Conservation (phyloP, 495 filamentous ascomycete genomes). For the Penicillium malachiteum region DNA sequence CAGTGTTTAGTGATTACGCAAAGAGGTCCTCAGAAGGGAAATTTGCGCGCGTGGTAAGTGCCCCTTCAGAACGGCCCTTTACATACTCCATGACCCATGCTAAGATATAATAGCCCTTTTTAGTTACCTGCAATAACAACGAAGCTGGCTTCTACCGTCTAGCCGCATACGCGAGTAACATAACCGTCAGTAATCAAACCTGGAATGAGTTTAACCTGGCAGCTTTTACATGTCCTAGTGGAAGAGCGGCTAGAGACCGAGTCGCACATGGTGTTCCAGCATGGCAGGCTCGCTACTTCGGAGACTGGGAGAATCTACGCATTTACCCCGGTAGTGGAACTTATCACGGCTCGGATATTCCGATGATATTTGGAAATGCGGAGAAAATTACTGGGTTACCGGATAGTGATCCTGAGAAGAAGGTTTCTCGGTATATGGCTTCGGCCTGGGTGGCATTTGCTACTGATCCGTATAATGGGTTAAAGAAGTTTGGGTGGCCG, state of each 20-base stretch:
- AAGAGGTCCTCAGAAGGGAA: constrained; percentile 28
- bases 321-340: constrained; percentile 46
- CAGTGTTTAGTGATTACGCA: constrained; percentile 49
- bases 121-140: constrained; percentile 46
- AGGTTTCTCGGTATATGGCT: constrained; percentile 39
- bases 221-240: constrained; percentile 47
- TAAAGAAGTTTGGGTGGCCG: constrained; percentile 43
- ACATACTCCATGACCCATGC: neutral
- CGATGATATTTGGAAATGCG: constrained; percentile 49
- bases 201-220: constrained; percentile 43
- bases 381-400: constrained; percentile 34
- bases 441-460: constrained; percentile 52
- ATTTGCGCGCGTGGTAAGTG: constrained; percentile 33
- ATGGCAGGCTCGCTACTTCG: constrained; percentile 55
- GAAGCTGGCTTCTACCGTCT: constrained; percentile 46
- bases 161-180: constrained; percentile 25
- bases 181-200: constrained; percentile 20
- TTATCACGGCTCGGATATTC: constrained; percentile 49
- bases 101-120: constrained; percentile 30
- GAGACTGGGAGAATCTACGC: constrained; percentile 45
- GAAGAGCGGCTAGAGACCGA: constrained; percentile 31
- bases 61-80: neutral
- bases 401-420: constrained; percentile 25
- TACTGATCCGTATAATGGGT: constrained; percentile 43
- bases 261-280: constrained; percentile 32